These are phyloP conservation scores for Fraxinus xanthoxyloides DNA, from an alignment of 305 asterid genomes.

Conservation along the genomic window DNA sequence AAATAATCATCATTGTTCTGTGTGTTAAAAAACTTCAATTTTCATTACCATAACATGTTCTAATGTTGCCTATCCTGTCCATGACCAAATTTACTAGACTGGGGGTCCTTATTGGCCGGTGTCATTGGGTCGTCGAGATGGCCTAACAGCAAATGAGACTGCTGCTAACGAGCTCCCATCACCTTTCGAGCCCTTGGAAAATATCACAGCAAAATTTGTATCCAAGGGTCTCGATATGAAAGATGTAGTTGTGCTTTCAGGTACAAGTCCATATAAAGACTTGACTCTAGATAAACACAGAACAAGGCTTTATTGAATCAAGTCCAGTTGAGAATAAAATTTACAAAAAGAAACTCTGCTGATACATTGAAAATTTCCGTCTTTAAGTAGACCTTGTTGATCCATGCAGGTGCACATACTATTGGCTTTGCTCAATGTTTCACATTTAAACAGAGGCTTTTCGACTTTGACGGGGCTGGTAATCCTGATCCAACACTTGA, in stretches of 20 bases:
- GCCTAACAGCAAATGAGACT: constrained; percentile 50
- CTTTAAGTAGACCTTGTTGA: not conserved
- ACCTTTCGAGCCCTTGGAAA: constrained; percentile 58
- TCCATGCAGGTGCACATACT: constrained; percentile 57
- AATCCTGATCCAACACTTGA: constrained; percentile 72
- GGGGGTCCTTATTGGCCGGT: constrained; percentile 70
- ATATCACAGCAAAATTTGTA: constrained; percentile 56
- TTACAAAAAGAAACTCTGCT: not conserved
- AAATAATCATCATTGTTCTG: not conserved
- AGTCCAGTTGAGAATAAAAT: not conserved
- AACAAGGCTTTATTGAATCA: not conserved
- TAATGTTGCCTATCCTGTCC: not conserved
- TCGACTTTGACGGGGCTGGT: constrained; percentile 67
- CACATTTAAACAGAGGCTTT: constrained; percentile 63
- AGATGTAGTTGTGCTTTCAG: constrained; percentile 72
- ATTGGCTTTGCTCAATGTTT: constrained; percentile 71
- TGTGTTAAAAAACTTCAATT: not conserved
- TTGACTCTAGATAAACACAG: not conserved
- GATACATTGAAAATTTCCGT: not conserved
- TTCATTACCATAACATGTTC: not conserved
- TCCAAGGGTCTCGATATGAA: constrained; percentile 61
- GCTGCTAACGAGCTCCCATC: constrained; percentile 75
- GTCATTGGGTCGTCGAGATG: constrained; percentile 71
- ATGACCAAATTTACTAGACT: constrained; percentile 27
- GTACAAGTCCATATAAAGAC: constrained; percentile 23